Base-by-base conservation (phyloP, 495 filamentous ascomycete genomes). In the Daldinia caldariorum region DNA sequence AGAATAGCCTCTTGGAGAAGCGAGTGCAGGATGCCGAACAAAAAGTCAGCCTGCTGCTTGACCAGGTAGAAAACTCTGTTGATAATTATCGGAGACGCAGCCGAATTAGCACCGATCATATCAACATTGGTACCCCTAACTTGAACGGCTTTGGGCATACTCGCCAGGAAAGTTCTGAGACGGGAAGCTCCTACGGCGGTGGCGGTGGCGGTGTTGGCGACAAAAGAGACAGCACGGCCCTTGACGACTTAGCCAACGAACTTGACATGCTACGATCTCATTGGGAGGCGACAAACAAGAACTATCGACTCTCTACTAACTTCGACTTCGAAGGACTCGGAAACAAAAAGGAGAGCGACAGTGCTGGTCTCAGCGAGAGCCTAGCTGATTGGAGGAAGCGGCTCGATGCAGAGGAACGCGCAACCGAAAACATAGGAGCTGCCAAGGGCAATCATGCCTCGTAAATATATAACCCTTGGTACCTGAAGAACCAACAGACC, bases 231-330 rank as follows among this genome's bases (percentile, higher is more conserved):
- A 93, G 90, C 32, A 86, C 93, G 73, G 95, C 95, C 16, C 84
- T 99, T 8, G 95, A 98, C 76, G 93, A 89, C 47, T 86, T 99
- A 3, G 94, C 96, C 20, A 90, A 88, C 58, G 95, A 99, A 79
- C 87, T 99, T 4, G 95, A 99, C 62, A 87, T 90, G 16, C 84
- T 98, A 41, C 89, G 94, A 35, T 89, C 82, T 35, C 95, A 97
- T 66, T 98, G 96, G 94, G 94, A 98, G 79, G 90, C 90, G 50
- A 97, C 93, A 43, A 97, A 94, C 80, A 94, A 94, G 79, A 94
- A 91, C 69, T 97, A 97, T 76, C 89, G 94, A 14, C 82, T 97
- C 49, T 94, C 91, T 77, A 94, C 89, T 70, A 83, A 87, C 13
- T 94, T 97, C 73, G 94, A 97, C 74, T 91, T 95, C 67, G 94